Evolutionary conservation across 257 asterid species (phyloP), one percentile per base, ranked within the genome.

Genomic region (Marsdenia floribunda): DNA sequence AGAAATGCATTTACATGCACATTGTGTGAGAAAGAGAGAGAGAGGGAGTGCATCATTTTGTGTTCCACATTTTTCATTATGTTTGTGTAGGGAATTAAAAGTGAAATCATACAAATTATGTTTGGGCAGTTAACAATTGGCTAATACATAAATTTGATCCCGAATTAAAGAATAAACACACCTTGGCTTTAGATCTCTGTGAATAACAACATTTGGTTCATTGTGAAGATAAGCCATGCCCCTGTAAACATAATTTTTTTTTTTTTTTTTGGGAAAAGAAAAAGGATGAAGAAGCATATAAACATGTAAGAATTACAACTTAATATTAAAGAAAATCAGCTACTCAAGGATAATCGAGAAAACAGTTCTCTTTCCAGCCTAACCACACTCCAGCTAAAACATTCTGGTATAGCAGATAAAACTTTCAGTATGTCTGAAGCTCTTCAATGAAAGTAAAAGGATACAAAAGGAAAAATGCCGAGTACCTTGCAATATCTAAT

Each of bases 201-300:
- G 99, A 83, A 95, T 85, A 47, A 95, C 76, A 21, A 92, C 99
- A 85, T 95, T 95, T 75, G 99, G 99, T 82, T 95, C 98, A 60
- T 86, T 90, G 78, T 95, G 99, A 85, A 95, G 96, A 92, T 92
- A 95, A 71, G 99, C 97, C 96, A 95, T 92, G 86, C 99, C 99
- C 82, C 99, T 92, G 92, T 76, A 74, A 76, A 73, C 75, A 77
- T 70, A 79, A 83, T 74, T 58, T 76, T 5, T 55, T 75, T 21
- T 55, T 18, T 18, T 16, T 58, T 64, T n/a, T n/a, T n/a, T n/a
- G n/a, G 4, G 16, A 37, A 63, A 37, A 63, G 49, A 61, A 37
- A 60, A 69, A 66, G 47, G 55, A 72, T 13, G 29, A 49, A 64
- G 52, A 4, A n/a, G 38, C 13, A 37, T 14, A 55, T 33, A 44